Evolutionary conservation across 106 monocot genomes (phyloP).

Genomic region (Dioscorea zingiberensis): DNA sequence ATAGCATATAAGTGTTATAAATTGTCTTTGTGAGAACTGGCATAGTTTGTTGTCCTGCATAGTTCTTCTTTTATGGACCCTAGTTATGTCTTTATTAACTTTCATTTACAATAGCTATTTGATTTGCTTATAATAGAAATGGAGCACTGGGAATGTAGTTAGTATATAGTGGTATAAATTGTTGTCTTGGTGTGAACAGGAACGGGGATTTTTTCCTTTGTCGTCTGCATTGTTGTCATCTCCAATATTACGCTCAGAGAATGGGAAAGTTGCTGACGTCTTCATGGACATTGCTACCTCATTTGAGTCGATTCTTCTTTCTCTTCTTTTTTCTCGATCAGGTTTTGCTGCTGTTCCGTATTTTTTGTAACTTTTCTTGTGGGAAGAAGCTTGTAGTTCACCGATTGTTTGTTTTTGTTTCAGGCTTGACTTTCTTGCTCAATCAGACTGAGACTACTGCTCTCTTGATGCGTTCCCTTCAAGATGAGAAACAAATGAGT

Average conservation of each 20-base stretch:
- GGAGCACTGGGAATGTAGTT: too few relatives aligned
- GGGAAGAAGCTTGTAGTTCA: neutral
- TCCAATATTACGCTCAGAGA: constrained; percentile 43
- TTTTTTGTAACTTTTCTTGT: neutral
- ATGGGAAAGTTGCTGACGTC: constrained; percentile 37
- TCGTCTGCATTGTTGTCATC: constrained; percentile 83
- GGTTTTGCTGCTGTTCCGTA: constrained; percentile 26
- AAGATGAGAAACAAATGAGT: constrained; percentile 50
- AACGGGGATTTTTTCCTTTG: constrained; percentile 88
- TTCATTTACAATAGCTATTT: too few relatives aligned
- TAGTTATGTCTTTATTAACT: too few relatives aligned
- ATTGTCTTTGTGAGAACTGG: too few relatives aligned
- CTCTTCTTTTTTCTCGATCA: constrained; percentile 84
- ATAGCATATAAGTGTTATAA: too few relatives aligned
- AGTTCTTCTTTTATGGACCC: too few relatives aligned
- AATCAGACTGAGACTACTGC: constrained; percentile 67
- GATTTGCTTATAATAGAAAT: too few relatives aligned
- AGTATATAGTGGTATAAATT: neutral
- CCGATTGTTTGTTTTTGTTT: constrained; percentile 9
- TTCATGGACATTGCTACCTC: constrained; percentile 66
- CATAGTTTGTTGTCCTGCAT: too few relatives aligned
- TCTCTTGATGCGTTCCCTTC: constrained; percentile 63
- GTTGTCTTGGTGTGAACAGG: constrained; percentile 33
- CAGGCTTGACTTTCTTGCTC: constrained; percentile 84
- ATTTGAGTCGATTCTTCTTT: constrained; percentile 65